Percentiles rank a stretch among this genome's conserved stretches.
These are phyloP conservation scores for Pyrenochaeta sp. DNA, from an alignment of 2,329 filamentous ascomycete genomes.

Conservation along the genomic window DNA sequence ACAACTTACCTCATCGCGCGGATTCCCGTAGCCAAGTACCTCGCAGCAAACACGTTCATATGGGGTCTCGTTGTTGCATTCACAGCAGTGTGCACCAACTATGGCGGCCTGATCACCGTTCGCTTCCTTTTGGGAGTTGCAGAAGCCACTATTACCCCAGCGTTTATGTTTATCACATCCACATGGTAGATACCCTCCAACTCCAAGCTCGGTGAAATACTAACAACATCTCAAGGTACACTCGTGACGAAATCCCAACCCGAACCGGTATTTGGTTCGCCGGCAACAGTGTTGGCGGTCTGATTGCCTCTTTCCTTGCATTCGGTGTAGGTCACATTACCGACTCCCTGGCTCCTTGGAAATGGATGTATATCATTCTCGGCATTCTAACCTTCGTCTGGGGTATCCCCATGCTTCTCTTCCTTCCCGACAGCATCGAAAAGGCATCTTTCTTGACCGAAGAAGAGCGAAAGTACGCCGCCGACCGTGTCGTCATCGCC, in stretches of 20 bases:
- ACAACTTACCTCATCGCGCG: slow-evolving; percentile 25
- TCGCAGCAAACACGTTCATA: slow-evolving; percentile 21
- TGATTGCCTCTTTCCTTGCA: slow-evolving; percentile 21
- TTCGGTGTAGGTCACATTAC: slow-evolving; percentile 23
- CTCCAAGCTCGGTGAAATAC: too few species aligned
- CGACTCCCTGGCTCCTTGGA: slow-evolving; percentile 18
- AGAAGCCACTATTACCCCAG: slow-evolving; percentile 28
- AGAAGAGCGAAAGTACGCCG: slow-evolving; percentile 29
- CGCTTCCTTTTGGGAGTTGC: slow-evolving; percentile 23
- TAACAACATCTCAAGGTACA: slow-evolving; percentile 8
- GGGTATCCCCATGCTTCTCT: slow-evolving; percentile 27
- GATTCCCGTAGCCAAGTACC: slow-evolving; percentile 33
- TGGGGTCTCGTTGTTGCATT: slow-evolving; percentile 50
- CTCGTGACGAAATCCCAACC: slow-evolving; percentile 42
- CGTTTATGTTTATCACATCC: slow-evolving; percentile 35
- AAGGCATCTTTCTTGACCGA: slow-evolving; percentile 37
- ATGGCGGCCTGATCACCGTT: slow-evolving; percentile 18
- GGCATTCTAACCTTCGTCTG: slow-evolving; percentile 33
- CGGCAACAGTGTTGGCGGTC: slow-evolving; percentile 49
- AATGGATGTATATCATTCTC: slow-evolving; percentile 38
- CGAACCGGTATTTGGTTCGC: slow-evolving; percentile 45
- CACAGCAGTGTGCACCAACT: slow-evolving; percentile 23
- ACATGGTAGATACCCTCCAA: slow-evolving; percentile 39
- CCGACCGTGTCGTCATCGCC: slow-evolving; percentile 32
- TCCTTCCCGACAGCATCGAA: slow-evolving; percentile 56